Percentiles rank a stretch among this genome's conserved stretches.
Evolutionary conservation across 2,329 filamentous ascomycete species (phyloP).

Genomic region (Penicillium sp.): DNA sequence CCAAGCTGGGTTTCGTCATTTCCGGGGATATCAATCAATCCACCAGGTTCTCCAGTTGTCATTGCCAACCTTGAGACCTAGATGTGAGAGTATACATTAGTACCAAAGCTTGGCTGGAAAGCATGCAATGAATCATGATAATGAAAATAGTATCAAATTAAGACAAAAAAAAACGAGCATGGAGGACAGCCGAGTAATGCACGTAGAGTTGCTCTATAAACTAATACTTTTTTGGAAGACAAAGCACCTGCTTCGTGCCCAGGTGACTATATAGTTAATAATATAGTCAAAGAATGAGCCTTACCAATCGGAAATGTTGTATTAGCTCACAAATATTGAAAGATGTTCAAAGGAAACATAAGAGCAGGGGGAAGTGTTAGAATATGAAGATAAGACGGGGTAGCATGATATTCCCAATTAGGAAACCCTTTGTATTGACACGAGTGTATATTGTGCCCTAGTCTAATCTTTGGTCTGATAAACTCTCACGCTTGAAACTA

Average conservation of each 20-base stretch:
- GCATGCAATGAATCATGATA: slow-evolving; percentile 8
- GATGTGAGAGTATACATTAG: background rate
- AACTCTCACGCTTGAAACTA: background rate
- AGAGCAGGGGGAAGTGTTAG: background rate
- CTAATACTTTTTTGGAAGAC: too few relatives aligned
- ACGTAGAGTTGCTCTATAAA: background rate
- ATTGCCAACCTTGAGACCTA: background rate
- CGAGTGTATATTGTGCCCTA: background rate
- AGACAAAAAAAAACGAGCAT: background rate
- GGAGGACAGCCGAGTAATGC: too few relatives aligned
- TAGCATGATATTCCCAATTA: background rate
- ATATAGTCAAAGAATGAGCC: background rate
- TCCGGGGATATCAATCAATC: background rate
- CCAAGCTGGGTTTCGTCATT: background rate
- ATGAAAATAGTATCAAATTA: background rate
- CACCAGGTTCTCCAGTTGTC: background rate
- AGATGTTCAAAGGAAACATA: background rate
- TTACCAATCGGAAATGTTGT: background rate
- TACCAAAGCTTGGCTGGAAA: background rate
- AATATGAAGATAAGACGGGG: background rate
- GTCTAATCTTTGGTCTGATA: background rate
- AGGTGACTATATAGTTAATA: too few relatives aligned
- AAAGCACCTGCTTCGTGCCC: too few relatives aligned
- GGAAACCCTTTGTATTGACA: background rate
- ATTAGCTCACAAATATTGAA: background rate